phyloP scores from a whole-genome alignment of 2,329 filamentous ascomycete genomes.

The Sordariomycetes sp. region DNA sequence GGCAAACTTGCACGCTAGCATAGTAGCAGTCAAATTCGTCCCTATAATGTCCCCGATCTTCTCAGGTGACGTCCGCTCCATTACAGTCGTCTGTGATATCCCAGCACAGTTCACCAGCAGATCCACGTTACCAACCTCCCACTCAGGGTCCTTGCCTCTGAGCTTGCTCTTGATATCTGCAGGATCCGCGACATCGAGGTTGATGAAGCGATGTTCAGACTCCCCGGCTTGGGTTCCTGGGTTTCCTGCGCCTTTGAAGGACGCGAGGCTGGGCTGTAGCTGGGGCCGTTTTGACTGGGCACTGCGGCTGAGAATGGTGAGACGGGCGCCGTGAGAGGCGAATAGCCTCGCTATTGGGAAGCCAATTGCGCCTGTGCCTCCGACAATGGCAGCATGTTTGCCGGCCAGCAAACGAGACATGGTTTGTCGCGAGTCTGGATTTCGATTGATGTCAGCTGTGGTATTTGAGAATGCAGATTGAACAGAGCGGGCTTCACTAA shows the following conservation, averaged over 20 bases:
- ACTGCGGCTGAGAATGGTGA: conserved; percentile 53
- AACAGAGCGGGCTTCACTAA: too few relatives aligned
- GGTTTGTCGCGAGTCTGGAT: too few relatives aligned
- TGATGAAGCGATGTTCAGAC: conserved; percentile 22
- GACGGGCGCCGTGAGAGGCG: conserved; percentile 48
- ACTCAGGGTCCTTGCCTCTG: too few relatives aligned
- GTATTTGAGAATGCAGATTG: too few relatives aligned
- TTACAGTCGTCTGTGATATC: conserved; percentile 53
- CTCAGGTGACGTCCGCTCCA: conserved; percentile 42
- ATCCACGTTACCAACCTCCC: conserved; percentile 31
- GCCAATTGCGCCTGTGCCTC: conserved; percentile 64
- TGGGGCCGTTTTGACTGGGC: conserved; percentile 32
- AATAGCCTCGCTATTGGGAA: conserved; percentile 58
- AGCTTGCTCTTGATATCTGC: conserved; percentile 15
- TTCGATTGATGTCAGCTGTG: too few relatives aligned
- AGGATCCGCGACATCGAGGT: conserved; percentile 19
- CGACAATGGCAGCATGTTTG: conserved; percentile 54
- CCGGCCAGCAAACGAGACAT: too few relatives aligned
- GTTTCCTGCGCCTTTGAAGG: too few relatives aligned
- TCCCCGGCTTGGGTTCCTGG: too few relatives aligned
- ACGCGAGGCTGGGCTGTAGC: conserved; percentile 20
- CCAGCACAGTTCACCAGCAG: conserved; percentile 77
- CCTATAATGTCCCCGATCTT: conserved; percentile 50
- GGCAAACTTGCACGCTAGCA: conserved; percentile 48
- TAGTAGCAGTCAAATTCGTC: conserved; percentile 62